phyloP scores from a whole-genome alignment of 1,139 yeast species.

The Geotrichum macrosporum region DNA sequence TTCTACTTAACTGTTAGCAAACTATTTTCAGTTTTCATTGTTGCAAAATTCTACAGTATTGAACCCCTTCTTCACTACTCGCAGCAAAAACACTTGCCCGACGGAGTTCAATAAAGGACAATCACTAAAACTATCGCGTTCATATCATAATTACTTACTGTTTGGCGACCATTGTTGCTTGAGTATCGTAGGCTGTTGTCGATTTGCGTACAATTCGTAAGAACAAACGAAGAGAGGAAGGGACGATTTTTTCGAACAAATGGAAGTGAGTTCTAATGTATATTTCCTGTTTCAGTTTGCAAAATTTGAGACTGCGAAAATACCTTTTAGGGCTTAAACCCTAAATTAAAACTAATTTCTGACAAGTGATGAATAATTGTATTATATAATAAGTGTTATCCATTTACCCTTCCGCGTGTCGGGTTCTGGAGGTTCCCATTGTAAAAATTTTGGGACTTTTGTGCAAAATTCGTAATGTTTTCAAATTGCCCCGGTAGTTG shows the following conservation, averaged over 20 bases:
- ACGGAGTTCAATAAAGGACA: not conserved
- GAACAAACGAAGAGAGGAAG: constrained; percentile 7
- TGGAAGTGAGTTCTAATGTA: not conserved
- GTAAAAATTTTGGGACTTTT: not conserved
- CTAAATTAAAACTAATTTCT: not conserved
- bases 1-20: constrained; percentile 26
- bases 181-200: constrained; percentile 13
- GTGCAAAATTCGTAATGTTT: too few species aligned
- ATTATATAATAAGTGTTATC: not conserved
- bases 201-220: constrained; percentile 19
- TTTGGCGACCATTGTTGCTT: constrained; percentile 22
- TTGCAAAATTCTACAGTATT: too few species aligned
- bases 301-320: not conserved
- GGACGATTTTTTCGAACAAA: constrained; percentile 10
- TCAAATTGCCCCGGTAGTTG: not conserved
- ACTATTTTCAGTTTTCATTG: too few species aligned
- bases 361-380: not conserved
- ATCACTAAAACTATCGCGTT: not conserved
- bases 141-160: not conserved
- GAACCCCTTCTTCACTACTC: too few species aligned
- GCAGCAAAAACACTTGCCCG: too few species aligned
- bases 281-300: not conserved
- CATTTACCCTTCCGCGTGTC: not conserved
- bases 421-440: not conserved
- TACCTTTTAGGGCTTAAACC: constrained; percentile 15